Conservation (phyloP, 139 green algal species). For the Gonium pectorale region DNA sequence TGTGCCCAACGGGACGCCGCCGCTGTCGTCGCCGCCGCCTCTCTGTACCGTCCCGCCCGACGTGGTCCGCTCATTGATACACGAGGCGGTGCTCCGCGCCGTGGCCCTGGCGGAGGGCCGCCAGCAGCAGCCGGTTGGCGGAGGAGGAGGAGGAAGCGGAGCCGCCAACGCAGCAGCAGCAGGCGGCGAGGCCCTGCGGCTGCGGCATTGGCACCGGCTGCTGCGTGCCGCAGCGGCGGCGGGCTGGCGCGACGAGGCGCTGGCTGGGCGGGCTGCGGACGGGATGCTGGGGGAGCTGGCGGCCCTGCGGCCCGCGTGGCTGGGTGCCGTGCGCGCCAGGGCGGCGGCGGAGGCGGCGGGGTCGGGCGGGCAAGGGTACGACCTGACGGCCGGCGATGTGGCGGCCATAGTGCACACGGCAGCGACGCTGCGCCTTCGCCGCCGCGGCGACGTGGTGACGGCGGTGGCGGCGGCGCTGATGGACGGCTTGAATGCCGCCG, state of each 20-base stretch:
- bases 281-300: background rate
- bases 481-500: background rate
- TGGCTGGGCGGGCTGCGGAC: background rate
- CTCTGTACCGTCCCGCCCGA: no score
- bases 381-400: background rate
- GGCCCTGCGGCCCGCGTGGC: background rate
- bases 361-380: background rate
- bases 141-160: background rate
- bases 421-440: background rate
- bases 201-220: slow-evolving; percentile 31
- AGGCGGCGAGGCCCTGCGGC: background rate
- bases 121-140: background rate
- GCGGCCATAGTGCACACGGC: background rate
- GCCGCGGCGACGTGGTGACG: background rate
- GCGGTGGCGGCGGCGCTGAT: slow-evolving; percentile 1
- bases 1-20: no score
- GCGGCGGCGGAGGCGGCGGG: background rate
- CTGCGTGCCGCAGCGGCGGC: background rate
- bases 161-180: background rate
- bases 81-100: background rate
- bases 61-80: background rate
- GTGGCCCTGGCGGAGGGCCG: background rate
- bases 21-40: background rate
- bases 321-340: background rate
- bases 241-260: background rate